These are phyloP conservation scores for Trametes elegans DNA, from an alignment of 768 basidiomycete genomes.

Conservation along the genomic window DNA sequence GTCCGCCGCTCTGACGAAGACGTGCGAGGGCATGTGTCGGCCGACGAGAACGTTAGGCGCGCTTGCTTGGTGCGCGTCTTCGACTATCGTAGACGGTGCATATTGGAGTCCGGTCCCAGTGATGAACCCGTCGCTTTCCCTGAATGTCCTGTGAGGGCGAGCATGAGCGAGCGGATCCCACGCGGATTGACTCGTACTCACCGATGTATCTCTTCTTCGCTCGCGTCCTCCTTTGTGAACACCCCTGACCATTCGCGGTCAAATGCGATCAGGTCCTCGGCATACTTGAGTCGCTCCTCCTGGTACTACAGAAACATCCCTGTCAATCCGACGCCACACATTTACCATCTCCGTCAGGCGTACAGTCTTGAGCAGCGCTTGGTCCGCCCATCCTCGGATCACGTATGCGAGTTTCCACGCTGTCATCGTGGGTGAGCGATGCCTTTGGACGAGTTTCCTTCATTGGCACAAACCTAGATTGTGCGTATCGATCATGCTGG, in stretches of 20 bases:
- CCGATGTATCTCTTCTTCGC: not conserved
- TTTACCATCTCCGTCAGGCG: constrained; percentile 19
- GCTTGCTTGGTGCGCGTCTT: constrained; percentile 32
- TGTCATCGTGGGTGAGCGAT: constrained; percentile 15
- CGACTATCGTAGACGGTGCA: constrained; percentile 36
- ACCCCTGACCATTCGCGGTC: constrained; percentile 40
- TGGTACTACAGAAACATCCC: too few relatives aligned
- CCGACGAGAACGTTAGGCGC: constrained; percentile 44
- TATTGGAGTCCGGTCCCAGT: constrained; percentile 52
- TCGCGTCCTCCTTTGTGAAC: not conserved
- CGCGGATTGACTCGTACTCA: not conserved
- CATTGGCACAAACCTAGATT: constrained; percentile 53
- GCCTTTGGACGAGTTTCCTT: not conserved
- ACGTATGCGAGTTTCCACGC: constrained; percentile 65
- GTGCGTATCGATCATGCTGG: constrained; percentile 72
- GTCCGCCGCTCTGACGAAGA: constrained; percentile 47
- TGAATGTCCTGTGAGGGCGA: constrained; percentile 36
- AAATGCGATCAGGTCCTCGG: constrained; percentile 70
- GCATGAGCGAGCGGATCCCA: not conserved
- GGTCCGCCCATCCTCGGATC: constrained; percentile 51
- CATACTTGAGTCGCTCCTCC: constrained; percentile 62
- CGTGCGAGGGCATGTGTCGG: constrained; percentile 46
- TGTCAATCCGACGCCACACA: too few relatives aligned
- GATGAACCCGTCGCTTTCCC: constrained; percentile 42
- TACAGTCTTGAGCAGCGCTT: constrained; percentile 51